Conservation (phyloP, 495 filamentous ascomycete species). For the Lophium mytilinum region DNA sequence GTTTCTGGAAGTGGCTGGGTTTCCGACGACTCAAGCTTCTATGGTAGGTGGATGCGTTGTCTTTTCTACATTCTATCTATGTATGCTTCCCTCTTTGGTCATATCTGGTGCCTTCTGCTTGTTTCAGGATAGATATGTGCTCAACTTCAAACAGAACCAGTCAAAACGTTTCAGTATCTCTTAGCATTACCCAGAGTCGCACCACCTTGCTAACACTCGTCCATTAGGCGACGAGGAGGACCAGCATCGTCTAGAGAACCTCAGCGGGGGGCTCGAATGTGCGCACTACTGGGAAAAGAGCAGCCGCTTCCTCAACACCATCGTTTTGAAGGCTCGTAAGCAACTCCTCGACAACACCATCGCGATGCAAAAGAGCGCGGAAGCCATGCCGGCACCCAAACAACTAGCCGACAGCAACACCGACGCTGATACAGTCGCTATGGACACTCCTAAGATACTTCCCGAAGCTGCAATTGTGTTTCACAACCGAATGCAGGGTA, state of each 20-base stretch:
- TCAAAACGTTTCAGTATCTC: background rate
- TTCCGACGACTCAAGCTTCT: constrained; percentile 34
- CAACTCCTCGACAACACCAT: no score
- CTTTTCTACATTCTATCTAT: background rate
- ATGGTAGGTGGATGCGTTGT: constrained; percentile 18
- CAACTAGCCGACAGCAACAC: no score
- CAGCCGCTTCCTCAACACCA: constrained; percentile 1
- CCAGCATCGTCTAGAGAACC: constrained; percentile 6
- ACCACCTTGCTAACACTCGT: constrained; percentile 1
- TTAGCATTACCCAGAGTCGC: background rate
- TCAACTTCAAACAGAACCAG: background rate
- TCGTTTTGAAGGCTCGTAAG: background rate
- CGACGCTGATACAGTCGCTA: no score
- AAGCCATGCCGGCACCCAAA: no score
- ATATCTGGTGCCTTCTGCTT: background rate
- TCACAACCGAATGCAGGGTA: constrained; percentile 42
- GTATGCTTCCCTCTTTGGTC: no score
- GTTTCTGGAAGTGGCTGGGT: constrained; percentile 29
- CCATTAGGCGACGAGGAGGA: constrained; percentile 16
- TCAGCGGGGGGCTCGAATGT: constrained; percentile 5
- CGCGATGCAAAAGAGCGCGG: no score
- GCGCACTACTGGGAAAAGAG: background rate
- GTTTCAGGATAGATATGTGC: background rate
- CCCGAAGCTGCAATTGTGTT: constrained; percentile 13
- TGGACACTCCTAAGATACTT: background rate